Conservation (phyloP, 768 basidiomycete species). For the Rhizopogon roseolus region DNA sequence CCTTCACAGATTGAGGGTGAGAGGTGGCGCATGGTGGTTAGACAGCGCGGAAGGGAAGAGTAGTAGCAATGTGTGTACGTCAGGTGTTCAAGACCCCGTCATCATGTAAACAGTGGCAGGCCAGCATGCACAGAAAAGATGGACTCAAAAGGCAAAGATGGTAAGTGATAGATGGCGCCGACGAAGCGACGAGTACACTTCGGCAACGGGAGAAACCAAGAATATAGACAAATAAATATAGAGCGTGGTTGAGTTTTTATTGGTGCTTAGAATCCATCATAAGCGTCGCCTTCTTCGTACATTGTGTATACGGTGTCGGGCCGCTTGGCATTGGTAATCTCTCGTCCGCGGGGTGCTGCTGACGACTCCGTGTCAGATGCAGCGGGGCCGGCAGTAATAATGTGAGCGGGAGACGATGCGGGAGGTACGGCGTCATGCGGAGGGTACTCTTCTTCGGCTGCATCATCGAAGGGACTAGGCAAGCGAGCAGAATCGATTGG, state of each 20-base stretch:
- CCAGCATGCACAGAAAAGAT: slow-evolving; percentile 13
- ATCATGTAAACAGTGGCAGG: slow-evolving; percentile 18
- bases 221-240: slow-evolving; percentile 7
- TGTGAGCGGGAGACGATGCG: slow-evolving; percentile 32
- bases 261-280: slow-evolving; percentile 53
- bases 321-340: slow-evolving; percentile 20
- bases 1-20: slow-evolving; percentile 12
- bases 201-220: slow-evolving; percentile 6
- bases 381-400: not conserved
- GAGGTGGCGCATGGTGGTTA: slow-evolving; percentile 4
- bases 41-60: slow-evolving; percentile 6
- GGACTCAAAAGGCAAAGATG: slow-evolving; percentile 8
- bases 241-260: not conserved
- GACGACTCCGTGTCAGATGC: slow-evolving; percentile 8
- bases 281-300: slow-evolving; percentile 65
- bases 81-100: slow-evolving; percentile 20
- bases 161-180: slow-evolving; percentile 11
- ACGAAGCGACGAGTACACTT: slow-evolving; percentile 14
- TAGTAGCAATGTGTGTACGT: not conserved
- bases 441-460: not conserved
- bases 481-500: slow-evolving; percentile 18
- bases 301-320: slow-evolving; percentile 45
- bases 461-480: slow-evolving; percentile 26
- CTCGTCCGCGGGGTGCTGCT: slow-evolving; percentile 6
- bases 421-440: not conserved